Evolutionary conservation across 225 moss, liverwort and hornwort genomes (phyloP).

Genomic region (Pleurozium schreberi): DNA sequence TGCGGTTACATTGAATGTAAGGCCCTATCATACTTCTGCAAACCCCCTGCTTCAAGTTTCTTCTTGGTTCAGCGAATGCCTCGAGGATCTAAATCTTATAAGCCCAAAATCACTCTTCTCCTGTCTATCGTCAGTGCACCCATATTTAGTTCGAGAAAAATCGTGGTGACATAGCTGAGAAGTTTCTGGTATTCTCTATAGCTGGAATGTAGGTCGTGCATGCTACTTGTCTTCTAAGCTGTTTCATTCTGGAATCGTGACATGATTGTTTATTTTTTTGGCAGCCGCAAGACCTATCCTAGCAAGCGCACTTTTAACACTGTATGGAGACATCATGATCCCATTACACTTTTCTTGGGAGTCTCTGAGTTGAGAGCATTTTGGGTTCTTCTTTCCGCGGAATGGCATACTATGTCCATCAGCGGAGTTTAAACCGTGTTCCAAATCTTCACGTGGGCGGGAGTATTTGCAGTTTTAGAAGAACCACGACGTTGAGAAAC

Average conservation of each 20-base stretch:
- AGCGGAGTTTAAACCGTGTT: neutral
- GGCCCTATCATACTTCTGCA: neutral
- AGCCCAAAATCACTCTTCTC: neutral
- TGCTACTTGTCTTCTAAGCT: neutral
- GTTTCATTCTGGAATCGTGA: neutral
- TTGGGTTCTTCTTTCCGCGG: neutral
- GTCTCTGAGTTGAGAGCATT: neutral
- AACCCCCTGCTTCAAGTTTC: neutral
- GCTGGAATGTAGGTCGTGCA: neutral
- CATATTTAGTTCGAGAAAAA: neutral
- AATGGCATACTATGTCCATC: neutral
- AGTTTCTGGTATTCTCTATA: neutral
- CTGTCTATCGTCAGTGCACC: neutral
- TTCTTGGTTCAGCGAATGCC: neutral
- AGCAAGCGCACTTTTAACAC: neutral
- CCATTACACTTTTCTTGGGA: neutral
- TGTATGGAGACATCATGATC: neutral
- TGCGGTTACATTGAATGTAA: neutral
- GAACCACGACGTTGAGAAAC: neutral
- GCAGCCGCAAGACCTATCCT: neutral
- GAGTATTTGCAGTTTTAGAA: neutral
- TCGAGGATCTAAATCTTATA: neutral
- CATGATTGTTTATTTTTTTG: neutral
- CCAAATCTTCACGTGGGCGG: neutral
- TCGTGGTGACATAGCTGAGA: neutral